Percentiles rank a stretch among this genome's conserved stretches.
Evolutionary conservation across 805 yeast genomes (phyloP).

Genomic region (Millerozyma acaciae): DNA sequence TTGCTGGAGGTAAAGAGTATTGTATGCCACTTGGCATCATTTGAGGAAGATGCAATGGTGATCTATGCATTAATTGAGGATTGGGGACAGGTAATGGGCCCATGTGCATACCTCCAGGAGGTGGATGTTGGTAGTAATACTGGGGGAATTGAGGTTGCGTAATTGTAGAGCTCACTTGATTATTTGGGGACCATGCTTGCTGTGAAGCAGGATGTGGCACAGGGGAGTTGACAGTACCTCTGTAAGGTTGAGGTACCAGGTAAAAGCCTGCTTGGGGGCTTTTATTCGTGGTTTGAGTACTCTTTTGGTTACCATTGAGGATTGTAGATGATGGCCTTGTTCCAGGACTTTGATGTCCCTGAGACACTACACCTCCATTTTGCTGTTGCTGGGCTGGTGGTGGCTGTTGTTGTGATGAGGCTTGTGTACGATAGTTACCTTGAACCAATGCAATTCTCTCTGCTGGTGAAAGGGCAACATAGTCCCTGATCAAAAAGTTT

Average conservation of each 20-base stretch:
- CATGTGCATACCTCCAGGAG: slow-evolving; percentile 8
- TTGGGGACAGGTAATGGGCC: slow-evolving; percentile 9
- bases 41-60: slow-evolving; percentile 9
- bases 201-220: slow-evolving; percentile 21
- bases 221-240: slow-evolving; percentile 14
- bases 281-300: slow-evolving; percentile 3
- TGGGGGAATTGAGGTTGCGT: slow-evolving; percentile 11
- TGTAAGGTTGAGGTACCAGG: slow-evolving; percentile 11
- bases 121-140: slow-evolving; percentile 17
- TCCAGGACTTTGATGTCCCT: slow-evolving; percentile 4
- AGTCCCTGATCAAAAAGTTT: slow-evolving; percentile 34
- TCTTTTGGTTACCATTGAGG: slow-evolving; percentile 8
- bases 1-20: slow-evolving; percentile 12
- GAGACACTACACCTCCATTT: slow-evolving; percentile 1
- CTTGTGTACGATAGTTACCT: slow-evolving; percentile 14
- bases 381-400: slow-evolving; percentile 12
- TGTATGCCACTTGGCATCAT: slow-evolving; percentile 15
- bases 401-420: slow-evolving; percentile 9
- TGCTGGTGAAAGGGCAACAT: slow-evolving; percentile 38
- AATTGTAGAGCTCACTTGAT: slow-evolving; percentile 7
- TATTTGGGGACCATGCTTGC: slow-evolving; percentile 23
- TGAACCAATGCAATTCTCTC: slow-evolving; percentile 39
- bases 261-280: slow-evolving; percentile 11
- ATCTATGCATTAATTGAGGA: slow-evolving; percentile 5
- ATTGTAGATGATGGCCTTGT: slow-evolving; percentile 7